These are phyloP conservation scores for Rhynchospora breviuscula DNA, from an alignment of 176 grass and related monocot species.

Conservation along the genomic window DNA sequence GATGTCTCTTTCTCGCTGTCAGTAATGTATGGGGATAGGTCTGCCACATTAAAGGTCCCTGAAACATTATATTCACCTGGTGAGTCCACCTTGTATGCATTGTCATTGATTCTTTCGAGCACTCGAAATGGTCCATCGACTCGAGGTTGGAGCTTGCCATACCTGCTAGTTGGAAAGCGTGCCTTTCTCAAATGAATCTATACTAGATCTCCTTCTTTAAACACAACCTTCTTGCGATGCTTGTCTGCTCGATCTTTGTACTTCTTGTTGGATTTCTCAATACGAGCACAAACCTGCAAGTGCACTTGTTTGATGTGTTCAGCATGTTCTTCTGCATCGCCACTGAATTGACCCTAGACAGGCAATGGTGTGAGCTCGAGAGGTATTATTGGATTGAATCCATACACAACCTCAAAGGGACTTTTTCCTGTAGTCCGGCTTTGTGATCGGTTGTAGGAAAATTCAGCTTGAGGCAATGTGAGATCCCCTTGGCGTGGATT, in stretches of 20 bases:
- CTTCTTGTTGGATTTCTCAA: background rate
- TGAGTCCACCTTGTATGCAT: background rate
- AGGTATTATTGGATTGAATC: too few relatives aligned
- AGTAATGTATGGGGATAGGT: background rate
- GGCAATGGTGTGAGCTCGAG: background rate
- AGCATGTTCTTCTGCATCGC: background rate
- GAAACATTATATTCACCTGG: background rate
- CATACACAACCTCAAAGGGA: too few relatives aligned
- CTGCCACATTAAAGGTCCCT: background rate
- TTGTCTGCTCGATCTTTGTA: background rate
- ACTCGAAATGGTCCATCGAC: background rate
- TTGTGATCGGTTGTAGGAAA: background rate
- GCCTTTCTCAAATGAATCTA: constrained; percentile 5
- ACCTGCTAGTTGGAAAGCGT: background rate
- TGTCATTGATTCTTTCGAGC: background rate
- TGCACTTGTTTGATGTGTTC: background rate
- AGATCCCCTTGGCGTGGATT: background rate
- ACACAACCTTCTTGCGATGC: background rate
- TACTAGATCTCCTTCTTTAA: constrained; percentile 14
- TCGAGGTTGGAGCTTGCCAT: background rate
- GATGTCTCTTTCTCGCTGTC: too few relatives aligned
- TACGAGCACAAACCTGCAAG: background rate
- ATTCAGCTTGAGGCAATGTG: background rate
- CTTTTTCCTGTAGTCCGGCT: background rate
- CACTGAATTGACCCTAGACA: background rate